A percentile compares a stretch with the other conserved stretches of the same genome.
phyloP scores from a whole-genome alignment of 176 grass and related monocot genomes.

The Zoysia japonica region DNA sequence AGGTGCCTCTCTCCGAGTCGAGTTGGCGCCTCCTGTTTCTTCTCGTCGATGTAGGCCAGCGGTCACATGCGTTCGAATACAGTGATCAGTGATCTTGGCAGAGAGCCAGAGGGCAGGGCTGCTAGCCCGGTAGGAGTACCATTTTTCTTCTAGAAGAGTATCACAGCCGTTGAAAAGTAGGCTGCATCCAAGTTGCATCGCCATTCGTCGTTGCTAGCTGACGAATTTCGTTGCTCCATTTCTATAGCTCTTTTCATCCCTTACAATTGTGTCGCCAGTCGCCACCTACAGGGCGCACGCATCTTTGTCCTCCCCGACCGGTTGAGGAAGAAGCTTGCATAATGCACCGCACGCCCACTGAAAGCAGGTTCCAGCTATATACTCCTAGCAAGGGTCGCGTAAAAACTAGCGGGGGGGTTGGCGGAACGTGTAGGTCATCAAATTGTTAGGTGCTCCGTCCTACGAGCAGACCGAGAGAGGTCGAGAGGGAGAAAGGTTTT shows the following conservation, averaged over 20 bases:
- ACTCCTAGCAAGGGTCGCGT: background rate
- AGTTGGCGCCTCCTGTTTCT: background rate
- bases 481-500: no score
- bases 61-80: slow-evolving; percentile 3
- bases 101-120: background rate
- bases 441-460: no score
- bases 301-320: background rate
- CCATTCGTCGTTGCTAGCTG: background rate
- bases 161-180: background rate
- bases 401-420: background rate
- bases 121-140: background rate
- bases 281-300: background rate
- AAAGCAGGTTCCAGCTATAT: background rate
- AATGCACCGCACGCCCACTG: background rate
- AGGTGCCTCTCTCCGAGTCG: background rate
- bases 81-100: background rate
- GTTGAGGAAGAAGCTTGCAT: background rate
- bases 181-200: background rate
- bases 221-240: background rate
- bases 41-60: background rate
- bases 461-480: no score
- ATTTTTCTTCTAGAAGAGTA: background rate
- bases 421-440: background rate
- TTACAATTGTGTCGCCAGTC: slow-evolving; percentile 16
- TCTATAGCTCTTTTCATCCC: background rate